Percentiles rank a stretch among this genome's conserved stretches.
Conservation (phyloP, 345 rosid species). For the Linum tenue region DNA sequence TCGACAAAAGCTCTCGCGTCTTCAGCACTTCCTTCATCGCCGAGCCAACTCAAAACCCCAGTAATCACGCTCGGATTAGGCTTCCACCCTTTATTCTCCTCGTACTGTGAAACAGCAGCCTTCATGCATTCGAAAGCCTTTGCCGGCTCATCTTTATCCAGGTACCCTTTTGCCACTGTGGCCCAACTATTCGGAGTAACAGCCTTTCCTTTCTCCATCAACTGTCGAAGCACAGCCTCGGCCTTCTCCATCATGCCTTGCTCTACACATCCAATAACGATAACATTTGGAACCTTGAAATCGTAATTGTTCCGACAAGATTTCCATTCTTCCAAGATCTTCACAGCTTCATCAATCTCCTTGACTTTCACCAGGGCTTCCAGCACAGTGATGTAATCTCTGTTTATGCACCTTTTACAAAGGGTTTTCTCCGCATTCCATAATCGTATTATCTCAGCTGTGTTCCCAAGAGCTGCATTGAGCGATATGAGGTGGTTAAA, state of each 20-base stretch:
- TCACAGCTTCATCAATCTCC: conserved; percentile 59
- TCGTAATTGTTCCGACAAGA: conserved; percentile 55
- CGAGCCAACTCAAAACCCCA: conserved; percentile 51
- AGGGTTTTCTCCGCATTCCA: conserved; percentile 56
- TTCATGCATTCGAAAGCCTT: conserved; percentile 51
- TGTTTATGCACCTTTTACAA: conserved; percentile 57
- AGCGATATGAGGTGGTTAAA: conserved; percentile 65
- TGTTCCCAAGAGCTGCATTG: conserved; percentile 54
- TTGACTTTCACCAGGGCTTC: conserved; percentile 61
- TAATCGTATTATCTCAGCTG: conserved; percentile 52
- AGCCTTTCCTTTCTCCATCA: conserved; percentile 38
- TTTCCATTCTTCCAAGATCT: conserved; percentile 56
- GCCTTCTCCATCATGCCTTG: conserved; percentile 46
- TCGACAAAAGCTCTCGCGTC: conserved; percentile 48
- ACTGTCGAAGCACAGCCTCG: conserved; percentile 42
- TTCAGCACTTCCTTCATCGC: conserved; percentile 38
- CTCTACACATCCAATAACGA: conserved; percentile 35
- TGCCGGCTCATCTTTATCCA: conserved; percentile 29
- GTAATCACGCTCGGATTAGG: conserved; percentile 38
- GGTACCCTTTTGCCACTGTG: conserved; percentile 45
- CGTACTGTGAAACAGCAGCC: conserved; percentile 29
- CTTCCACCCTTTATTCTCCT: conserved; percentile 46
- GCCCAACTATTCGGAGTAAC: conserved; percentile 61
- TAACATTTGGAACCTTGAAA: conserved; percentile 39
- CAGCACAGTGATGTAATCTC: conserved; percentile 50